Conservation (phyloP, 257 asterid species). For the Agastache rugosa region DNA sequence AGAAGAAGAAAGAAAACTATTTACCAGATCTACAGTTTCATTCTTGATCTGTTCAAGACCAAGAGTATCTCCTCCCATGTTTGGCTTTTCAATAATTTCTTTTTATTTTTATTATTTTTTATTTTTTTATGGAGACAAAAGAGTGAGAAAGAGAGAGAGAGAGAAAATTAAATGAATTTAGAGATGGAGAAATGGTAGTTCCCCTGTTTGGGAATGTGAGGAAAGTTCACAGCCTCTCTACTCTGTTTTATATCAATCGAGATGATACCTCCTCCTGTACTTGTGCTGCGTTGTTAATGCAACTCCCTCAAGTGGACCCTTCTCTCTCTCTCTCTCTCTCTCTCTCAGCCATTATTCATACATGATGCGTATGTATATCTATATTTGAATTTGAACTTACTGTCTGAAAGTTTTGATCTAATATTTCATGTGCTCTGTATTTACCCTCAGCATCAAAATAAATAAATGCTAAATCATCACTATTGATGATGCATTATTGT, state of each 20-base stretch:
- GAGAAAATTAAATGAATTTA: neutral
- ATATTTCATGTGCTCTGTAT: no score
- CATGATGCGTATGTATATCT: neutral
- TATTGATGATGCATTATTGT: no score
- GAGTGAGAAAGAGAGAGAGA: neutral
- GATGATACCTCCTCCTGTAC: neutral
- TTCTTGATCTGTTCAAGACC: slow-evolving; percentile 68
- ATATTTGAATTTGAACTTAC: no score
- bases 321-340: neutral
- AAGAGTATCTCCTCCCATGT: slow-evolving; percentile 43
- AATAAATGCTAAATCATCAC: no score
- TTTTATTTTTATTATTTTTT: no score
- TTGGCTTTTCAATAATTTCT: slow-evolving; percentile 34
- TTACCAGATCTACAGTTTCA: slow-evolving; percentile 70
- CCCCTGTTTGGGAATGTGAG: neutral
- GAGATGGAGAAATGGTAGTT: neutral
- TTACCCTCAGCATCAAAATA: no score
- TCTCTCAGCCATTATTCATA: neutral
- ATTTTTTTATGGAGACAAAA: slow-evolving; percentile 10
- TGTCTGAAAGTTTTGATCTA: no score
- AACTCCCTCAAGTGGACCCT: neutral
- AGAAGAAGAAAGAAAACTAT: neutral
- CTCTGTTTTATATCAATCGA: slow-evolving; percentile 42
- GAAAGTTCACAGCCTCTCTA: neutral
- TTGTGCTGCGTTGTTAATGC: neutral